Base-by-base conservation (phyloP, 805 yeast genomes). In the Sugiyamaella chiloensis region DNA sequence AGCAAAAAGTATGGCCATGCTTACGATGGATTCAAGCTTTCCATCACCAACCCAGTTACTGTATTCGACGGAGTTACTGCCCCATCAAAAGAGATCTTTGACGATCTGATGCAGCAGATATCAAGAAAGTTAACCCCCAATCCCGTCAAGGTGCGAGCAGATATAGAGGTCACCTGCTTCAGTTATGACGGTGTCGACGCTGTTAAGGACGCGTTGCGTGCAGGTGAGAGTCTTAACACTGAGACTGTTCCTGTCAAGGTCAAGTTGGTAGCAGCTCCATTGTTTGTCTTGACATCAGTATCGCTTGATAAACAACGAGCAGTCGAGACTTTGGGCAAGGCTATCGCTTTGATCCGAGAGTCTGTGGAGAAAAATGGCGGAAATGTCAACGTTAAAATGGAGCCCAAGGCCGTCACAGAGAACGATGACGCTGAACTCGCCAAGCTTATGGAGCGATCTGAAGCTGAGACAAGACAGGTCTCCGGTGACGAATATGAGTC, bases 381-480 rank as follows among this genome's bases (percentile, higher is more conserved):
- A 64, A 78, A 80, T 50, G 85, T 96, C 67, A 87, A 86, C 58
- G 85, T 91, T 55, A 89, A 95, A 46, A 91, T 91, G 97, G 91
- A 95, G 60, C 98, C 99, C 64, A 91, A 90, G 80, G 97, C 98
- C 36, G 98, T 93, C 57, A 89, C 97, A 48, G 98, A 96, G 52
- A 87, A 93, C 52, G 99, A 93, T 68, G 99, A 93, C 68, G 98
- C 96, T 52, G 97, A 90, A 72, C 80, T 93, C 64, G 96, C 89
- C 70, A 96, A 96, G 52, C 79, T 93, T 57, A 82, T 93, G 80
- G 97, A 91, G 72, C 80, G 87, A 65, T 87, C 88, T 66, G 97
- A 88, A 73, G 76, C 84, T 64, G 96, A 87, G 67, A 90, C 86
- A 64, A 81, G 83, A 65, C 83, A 83, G 60, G 89, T 86, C 50